Conservation (phyloP, 192 early-diverging fungal species). For the Pilaira anomala region DNA sequence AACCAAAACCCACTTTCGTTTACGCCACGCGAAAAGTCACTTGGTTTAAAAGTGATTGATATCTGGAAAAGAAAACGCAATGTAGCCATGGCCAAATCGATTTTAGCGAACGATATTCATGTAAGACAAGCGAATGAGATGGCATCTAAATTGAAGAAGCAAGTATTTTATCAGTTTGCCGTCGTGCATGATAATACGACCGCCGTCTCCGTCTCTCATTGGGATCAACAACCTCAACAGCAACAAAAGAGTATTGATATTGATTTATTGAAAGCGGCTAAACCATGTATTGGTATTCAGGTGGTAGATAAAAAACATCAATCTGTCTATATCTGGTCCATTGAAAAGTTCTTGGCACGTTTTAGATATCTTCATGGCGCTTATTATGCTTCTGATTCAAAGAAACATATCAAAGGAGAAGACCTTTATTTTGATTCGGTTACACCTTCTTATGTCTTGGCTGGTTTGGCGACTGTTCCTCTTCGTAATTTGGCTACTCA, state of each 20-base stretch:
- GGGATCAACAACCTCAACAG: slow-evolving; percentile 40
- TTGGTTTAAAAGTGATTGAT: slow-evolving; percentile 39
- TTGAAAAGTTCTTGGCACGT: slow-evolving; percentile 33
- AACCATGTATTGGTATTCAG: slow-evolving; percentile 50
- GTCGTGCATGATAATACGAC: slow-evolving; percentile 58
- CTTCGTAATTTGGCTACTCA: slow-evolving; percentile 44
- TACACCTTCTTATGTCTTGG: slow-evolving; percentile 43
- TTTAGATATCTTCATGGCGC: slow-evolving; percentile 38
- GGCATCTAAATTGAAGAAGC: slow-evolving; percentile 69
- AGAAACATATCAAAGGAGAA: slow-evolving; percentile 54
- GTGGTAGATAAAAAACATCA: slow-evolving; percentile 54
- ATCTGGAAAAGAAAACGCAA: slow-evolving; percentile 53
- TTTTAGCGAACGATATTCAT: slow-evolving; percentile 59
- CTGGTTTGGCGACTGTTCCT: slow-evolving; percentile 43
- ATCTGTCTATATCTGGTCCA: slow-evolving; percentile 43
- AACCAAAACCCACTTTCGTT: slow-evolving; percentile 31
- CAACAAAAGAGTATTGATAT: slow-evolving; percentile 40
- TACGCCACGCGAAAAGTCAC: slow-evolving; percentile 41
- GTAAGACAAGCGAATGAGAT: slow-evolving; percentile 90
- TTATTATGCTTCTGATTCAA: slow-evolving; percentile 49
- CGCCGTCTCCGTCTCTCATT: slow-evolving; percentile 42
- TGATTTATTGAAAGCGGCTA: slow-evolving; percentile 33
- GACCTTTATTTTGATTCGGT: slow-evolving; percentile 58
- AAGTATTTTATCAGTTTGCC: slow-evolving; percentile 79
- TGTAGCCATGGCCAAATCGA: slow-evolving; percentile 59